Evolutionary conservation across 2,329 filamentous ascomycete genomes (phyloP), one percentile per base, ranked within the genome.

Genomic region (Elsinoe fawcettii): DNA sequence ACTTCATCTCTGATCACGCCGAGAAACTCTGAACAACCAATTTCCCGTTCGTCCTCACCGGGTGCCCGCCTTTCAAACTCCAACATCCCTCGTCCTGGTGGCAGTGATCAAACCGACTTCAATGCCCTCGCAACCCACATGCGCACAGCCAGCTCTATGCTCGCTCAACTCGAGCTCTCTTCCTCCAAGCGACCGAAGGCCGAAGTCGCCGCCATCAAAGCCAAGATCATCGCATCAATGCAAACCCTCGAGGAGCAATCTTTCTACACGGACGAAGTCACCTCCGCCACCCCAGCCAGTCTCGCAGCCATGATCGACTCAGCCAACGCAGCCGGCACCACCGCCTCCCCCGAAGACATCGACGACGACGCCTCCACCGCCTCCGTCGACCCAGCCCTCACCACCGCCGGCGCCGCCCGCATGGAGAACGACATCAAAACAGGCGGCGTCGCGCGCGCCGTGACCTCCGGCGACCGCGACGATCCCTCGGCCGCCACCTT

Each of bases 341-440:
- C 74, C 11, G 72, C 74, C 14, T 75, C 74, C 6, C 69, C 75
- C 1, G 74, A 80, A 23, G 79, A 82, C 59, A 70, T 84, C 2
- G 81, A 84, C 47, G 79, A 81, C 14, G 81, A 80, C 12, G 60
- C 63, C 6, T 71, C 63, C 7, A 63, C 70, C 3, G 71, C 77
- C 2, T 63, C 66, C 2, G 64, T 74, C 1, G 69, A 72, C 53
- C 69, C 67, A 2, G 66, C 64, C 23, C 77, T 85, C 59, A 78
- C 83, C 12, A 86, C 82, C 58, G 87, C 87, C 8, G 88, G 88
- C 58, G 84, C 86, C 55, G 88, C 88, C 57, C 81, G 88, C 58
- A 93, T 93, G 88, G 88, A 93, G 69, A 93, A 93, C 67, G 88
- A 93, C 68, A 81, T 90, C 70, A 92, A 90, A 74, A 93, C 88